A percentile compares a stretch with the other conserved stretches of the same genome.
Evolutionary conservation across 768 basidiomycete genomes (phyloP).

Genomic region (Rhodocollybia butyracea): DNA sequence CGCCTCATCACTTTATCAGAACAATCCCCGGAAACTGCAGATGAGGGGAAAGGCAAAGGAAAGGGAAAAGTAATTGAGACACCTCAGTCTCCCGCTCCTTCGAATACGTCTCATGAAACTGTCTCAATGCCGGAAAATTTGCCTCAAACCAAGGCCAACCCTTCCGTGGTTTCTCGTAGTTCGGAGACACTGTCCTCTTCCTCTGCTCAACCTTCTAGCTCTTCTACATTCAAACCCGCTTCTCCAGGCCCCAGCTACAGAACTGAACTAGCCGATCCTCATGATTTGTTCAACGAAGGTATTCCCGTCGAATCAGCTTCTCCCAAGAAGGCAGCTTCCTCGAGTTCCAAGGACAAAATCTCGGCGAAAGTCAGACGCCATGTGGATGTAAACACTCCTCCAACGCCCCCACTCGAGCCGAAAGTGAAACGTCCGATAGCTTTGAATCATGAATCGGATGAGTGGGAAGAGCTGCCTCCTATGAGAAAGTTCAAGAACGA

Average conservation of each 20-base stretch:
- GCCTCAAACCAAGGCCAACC: neutral
- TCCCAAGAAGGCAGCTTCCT: neutral
- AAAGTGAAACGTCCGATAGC: neutral
- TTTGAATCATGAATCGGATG: neutral
- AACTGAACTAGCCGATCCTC: neutral
- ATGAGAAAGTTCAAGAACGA: neutral
- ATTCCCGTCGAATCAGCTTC: slow-evolving; percentile 1
- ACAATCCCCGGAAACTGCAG: neutral
- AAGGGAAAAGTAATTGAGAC: neutral
- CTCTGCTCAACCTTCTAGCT: neutral
- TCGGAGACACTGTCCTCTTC: neutral
- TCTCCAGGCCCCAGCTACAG: neutral
- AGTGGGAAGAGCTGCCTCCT: neutral
- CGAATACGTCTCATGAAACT: neutral
- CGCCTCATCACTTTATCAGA: neutral
- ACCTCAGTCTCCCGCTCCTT: neutral
- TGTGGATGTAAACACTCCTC: neutral
- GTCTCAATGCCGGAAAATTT: neutral
- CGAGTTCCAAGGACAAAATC: neutral
- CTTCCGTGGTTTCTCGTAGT: no score
- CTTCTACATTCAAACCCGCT: neutral
- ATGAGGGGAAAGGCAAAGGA: neutral
- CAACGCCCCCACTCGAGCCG: neutral
- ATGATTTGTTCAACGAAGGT: neutral
- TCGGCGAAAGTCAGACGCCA: neutral